phyloP scores from a whole-genome alignment of 495 filamentous ascomycete genomes.

The Podospora appendiculata region DNA sequence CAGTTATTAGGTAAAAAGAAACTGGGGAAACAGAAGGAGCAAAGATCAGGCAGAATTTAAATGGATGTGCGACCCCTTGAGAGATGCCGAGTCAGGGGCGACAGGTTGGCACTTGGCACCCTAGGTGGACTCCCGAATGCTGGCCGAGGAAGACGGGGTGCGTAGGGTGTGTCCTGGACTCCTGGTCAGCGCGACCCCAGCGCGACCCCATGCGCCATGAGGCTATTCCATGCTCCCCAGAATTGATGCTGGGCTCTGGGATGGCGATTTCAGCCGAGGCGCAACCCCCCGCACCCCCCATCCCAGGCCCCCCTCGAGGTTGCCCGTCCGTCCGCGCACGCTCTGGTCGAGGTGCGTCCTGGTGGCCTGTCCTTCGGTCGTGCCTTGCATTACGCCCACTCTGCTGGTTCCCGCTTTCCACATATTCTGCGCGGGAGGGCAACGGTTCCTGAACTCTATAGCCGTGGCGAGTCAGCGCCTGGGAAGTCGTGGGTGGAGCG shows the following conservation, averaged over 20 bases:
- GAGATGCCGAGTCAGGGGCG: conserved; percentile 1
- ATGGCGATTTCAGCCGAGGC: too few relatives aligned
- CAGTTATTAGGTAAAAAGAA: not conserved
- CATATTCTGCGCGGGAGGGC: not conserved
- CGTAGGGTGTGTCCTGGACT: too few relatives aligned
- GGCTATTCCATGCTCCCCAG: too few relatives aligned
- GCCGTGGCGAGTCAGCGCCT: not conserved
- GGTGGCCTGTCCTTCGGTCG: not conserved
- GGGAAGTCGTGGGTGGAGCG: too few relatives aligned
- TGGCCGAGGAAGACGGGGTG: too few relatives aligned
- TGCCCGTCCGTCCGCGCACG: too few relatives aligned
- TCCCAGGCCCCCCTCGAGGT: too few relatives aligned
- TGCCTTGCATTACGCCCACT: not conserved
- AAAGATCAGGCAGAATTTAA: not conserved
- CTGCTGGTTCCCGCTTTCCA: not conserved
- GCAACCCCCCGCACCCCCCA: too few relatives aligned
- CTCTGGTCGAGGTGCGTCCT: too few relatives aligned
- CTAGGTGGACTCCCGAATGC: not conserved
- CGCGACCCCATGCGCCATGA: too few relatives aligned
- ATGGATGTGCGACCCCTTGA: not conserved
- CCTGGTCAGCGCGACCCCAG: too few relatives aligned
- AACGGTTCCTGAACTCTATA: not conserved
- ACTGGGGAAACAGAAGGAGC: not conserved
- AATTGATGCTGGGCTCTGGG: too few relatives aligned
- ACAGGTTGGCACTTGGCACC: not conserved